Base-by-base conservation (phyloP, 192 early-diverging fungal species). In the Spizellomyces sp. region DNA sequence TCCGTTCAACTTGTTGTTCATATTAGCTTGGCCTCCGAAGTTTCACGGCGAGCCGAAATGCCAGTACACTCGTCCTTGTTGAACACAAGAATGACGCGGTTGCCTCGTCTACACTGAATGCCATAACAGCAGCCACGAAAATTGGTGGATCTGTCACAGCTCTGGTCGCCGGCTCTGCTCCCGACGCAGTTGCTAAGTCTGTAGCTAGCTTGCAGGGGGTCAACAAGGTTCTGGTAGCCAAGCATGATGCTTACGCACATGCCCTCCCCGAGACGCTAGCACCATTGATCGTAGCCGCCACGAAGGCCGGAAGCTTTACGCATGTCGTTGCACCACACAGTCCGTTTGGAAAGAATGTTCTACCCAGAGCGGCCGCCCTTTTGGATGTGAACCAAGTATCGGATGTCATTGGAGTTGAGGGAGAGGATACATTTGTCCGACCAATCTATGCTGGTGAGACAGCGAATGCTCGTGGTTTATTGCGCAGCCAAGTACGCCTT, bases 361-460 rank as follows among this genome's bases (percentile, higher is more conserved):
- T 97, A 75, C 96, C 96, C 22, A 90, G 96, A n/a, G 89, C 90
- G 62, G 94, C 94, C 45, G 96, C 96, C 19, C 75, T 96, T 17
- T 79, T 96, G 67, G 95, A 99, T 72, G 91, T 96, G 62, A 89
- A 90, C 74, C 91, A 90, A 75, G 82, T 99, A 54, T 95, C 96
- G 14, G 96, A 99, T 71, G 89, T 97, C 55, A 91, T 85, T 73
- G 87, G 74, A 48, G 82, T 99, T 50, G 86, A 92, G 76, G 67
- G 84, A 67, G 87, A 84, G 41, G 94, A 96, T 69, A 94, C 91
- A 15, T 99, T 99, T 86, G 89, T 94, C 59, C 88, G 96, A 10
- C 96, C 96, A 43, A 96, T 99, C 79, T 99, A 95, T 78, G 96
- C 96, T 62, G 96, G 95, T 93, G 78, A 56, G 79, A 55, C 15